Base-by-base conservation (phyloP, 176 grass and related monocot species). In the Oryza coarctata region DNA sequence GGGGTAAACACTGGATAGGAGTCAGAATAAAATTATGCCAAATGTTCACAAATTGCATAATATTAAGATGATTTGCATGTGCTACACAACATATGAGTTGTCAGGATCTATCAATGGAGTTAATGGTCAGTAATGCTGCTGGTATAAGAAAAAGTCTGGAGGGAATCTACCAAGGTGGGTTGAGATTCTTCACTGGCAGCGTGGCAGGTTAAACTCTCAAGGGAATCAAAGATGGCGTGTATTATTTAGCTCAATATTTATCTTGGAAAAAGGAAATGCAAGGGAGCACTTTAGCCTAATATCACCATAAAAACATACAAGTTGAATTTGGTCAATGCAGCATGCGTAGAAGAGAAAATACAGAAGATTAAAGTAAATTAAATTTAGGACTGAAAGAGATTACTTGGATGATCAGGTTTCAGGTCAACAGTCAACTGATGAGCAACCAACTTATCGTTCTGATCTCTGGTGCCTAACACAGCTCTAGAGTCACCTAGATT, bases 351-450 rank as follows among this genome's bases (percentile, higher is more conserved):
- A 38, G 25, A 77, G 12, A 78, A 34, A 63, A 26, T 11, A 82
- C 23, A 52, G 23, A 82, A 63, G 9, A 81, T 70, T 29, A 43
- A 27, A 27, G 17, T 80, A 75, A 77, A 12, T 58, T 30, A 31
- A 77, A 67, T 45, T 75, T 65, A 26, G 66, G 35, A 66, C 9
- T 39, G 40, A 22, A 32, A 80, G 27, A 72, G 55, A 84, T 60
- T 90, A 97, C 94, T 90, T 82, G 92, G 94, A 87, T 92, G 94
- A 88, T 94, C 93, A 55, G 94, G 94, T 94, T 97, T 97, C 81
- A 94, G 86, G 63, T 97, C 94, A 85, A 97, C 85, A 30, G 92
- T 97, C 79, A 97, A 88, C 35, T 94, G 94, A 86, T 88, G 87
- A 10, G 92, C 76, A 73, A 92, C 68, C 76, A 97, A 97, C 69